Conservation (phyloP, 169 alveolate genomes). For the Prorocentrum cordatum region DNA sequence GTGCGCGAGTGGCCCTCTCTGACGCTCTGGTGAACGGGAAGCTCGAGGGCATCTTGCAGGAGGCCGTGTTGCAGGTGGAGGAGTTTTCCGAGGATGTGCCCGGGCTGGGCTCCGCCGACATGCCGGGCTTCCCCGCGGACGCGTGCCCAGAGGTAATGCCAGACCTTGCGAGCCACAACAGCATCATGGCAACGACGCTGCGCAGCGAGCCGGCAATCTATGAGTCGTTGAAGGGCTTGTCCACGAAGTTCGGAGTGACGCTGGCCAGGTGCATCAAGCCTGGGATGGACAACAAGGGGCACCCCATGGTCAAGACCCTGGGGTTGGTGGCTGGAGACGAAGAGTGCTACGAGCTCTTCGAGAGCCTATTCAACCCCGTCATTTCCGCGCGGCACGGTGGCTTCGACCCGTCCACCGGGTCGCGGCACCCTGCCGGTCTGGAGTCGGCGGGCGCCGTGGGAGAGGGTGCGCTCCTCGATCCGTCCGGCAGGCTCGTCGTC, state of each 20-base stretch:
- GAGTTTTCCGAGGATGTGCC: constrained; percentile 2
- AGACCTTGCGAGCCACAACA: constrained; percentile 9
- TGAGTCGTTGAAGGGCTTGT: constrained; percentile 5
- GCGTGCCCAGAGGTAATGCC: constrained; percentile 25
- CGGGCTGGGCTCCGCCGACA: constrained; percentile 44
- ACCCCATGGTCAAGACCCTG: constrained; percentile 58
- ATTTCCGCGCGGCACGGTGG: constrained; percentile 62
- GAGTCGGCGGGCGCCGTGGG: constrained; percentile 6
- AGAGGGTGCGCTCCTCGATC: not conserved
- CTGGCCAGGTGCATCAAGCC: constrained; percentile 66
- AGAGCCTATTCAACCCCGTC: constrained; percentile 32
- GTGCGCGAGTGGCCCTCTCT: not conserved
- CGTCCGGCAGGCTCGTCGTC: not conserved
- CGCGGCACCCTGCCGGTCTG: constrained; percentile 70
- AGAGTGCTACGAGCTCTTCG: constrained; percentile 45
- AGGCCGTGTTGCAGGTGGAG: not conserved
- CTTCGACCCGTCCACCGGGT: not conserved
- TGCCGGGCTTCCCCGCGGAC: constrained; percentile 49
- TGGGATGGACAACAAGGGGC: constrained; percentile 71
- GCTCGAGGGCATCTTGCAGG: not conserved
- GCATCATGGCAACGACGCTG: constrained; percentile 18
- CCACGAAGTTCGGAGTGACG: constrained; percentile 17
- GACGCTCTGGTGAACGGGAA: not conserved
- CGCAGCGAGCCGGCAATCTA: not conserved
- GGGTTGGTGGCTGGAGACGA: constrained; percentile 71